Evolutionary conservation across 2,329 filamentous ascomycete species (phyloP), one percentile per base, ranked within the genome.

Genomic region (Penicillium sp.): DNA sequence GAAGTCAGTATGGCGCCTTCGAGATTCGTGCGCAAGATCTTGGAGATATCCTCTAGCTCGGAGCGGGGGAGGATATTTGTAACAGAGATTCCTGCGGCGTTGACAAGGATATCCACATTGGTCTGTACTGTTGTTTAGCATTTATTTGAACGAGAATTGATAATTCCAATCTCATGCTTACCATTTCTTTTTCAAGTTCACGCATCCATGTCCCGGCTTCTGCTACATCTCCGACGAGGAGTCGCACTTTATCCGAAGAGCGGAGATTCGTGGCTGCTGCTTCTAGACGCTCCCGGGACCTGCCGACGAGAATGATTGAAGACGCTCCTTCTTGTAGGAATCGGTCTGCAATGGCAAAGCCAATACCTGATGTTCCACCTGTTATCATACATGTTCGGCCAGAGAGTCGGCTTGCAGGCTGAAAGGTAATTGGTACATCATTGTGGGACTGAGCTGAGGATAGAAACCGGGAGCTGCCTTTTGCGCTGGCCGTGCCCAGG

Each of bases 61-160:
- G 84, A 85, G 10, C 80, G 78, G 45, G 84, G 76, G n/a, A 95
- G 80, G 1, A 91, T 78, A 0, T 81, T 83, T 13, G 81, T 82
- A 63, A 91, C 86, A 0, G 87, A 81, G 22, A 92, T 79, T 10
- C 91, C 92, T 0, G 91, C 91, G 26, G 90, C 89, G 69, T 96
- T 96, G 61, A 96, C 82, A 1, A 96, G 82, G 29, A 93, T 78
- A 66, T 84, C 78, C 14, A 82, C 73, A 43, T 70, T 52, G 52
- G 65, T 58, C 74, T 77, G 31, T 11, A 39, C 9, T 22, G 14
- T 2, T 22, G n/a, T 24, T 47, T 26, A 37, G 29, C 21, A 39
- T 8, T 11, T 7, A 6, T 7, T 14, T 16, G 19, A 8, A 22
- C 21, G 13, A 39, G 21, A 35, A 11, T 22, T 2, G 1, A 37